Conservation (phyloP, 2,329 filamentous ascomycete species). For the Colletotrichum sp. region DNA sequence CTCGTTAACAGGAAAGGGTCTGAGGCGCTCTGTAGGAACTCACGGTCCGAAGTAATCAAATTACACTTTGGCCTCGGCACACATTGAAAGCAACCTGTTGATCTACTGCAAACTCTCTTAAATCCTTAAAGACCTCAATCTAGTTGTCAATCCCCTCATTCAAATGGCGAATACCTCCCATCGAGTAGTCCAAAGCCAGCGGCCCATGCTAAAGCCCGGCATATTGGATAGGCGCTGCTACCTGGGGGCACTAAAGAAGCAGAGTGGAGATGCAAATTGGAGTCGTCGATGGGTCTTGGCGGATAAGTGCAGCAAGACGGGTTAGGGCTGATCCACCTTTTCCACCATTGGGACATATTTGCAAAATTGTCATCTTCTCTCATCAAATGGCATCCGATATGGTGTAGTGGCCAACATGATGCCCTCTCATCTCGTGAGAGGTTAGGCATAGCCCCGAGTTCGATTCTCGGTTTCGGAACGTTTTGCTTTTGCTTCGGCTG, state of each 20-base stretch:
- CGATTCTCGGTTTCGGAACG: neutral
- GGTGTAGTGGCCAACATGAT: conserved; percentile 5
- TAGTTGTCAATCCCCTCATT: neutral
- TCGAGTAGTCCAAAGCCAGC: neutral
- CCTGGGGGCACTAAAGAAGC: neutral
- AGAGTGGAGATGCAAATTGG: neutral
- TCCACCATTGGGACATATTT: neutral
- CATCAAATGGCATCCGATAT: neutral
- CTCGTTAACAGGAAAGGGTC: neutral
- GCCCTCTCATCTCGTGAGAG: neutral
- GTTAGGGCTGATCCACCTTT: neutral
- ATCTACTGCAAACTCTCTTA: neutral
- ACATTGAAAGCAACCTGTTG: neutral
- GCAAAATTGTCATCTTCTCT: neutral
- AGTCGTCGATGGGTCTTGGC: neutral
- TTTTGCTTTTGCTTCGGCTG: neutral
- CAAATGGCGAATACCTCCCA: too few species aligned
- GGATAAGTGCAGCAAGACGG: neutral
- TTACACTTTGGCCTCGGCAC: neutral
- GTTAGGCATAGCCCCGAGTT: neutral
- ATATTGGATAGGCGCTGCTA: neutral
- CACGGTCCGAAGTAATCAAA: neutral
- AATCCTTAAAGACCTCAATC: neutral
- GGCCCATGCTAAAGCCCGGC: neutral
- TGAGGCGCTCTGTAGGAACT: neutral